A percentile compares a stretch with the other conserved stretches of the same genome.
Conservation (phyloP, 2,329 filamentous ascomycete species). For the Gliomastix tumulicola region DNA sequence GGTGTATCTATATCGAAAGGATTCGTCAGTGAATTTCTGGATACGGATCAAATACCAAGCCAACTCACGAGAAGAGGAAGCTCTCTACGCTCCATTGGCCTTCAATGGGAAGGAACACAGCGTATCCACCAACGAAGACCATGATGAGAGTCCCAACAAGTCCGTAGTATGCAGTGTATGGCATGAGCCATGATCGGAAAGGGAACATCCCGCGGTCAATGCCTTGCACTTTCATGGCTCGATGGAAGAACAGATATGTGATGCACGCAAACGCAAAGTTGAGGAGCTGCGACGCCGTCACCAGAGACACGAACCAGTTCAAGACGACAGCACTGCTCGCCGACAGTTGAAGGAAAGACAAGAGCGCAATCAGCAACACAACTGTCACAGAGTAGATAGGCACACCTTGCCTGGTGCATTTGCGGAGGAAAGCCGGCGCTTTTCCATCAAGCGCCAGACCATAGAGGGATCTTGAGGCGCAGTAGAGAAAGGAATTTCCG, state of each 20-base stretch:
- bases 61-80: conserved; percentile 27
- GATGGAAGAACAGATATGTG: conserved; percentile 39
- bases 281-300: conserved; percentile 52
- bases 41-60: too few relatives aligned
- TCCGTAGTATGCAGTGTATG: conserved; percentile 45
- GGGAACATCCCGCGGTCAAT: conserved; percentile 45
- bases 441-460: conserved; percentile 42
- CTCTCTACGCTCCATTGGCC: conserved; percentile 47
- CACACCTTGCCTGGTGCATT: conserved; percentile 54
- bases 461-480: conserved; percentile 41
- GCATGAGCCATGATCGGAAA: conserved; percentile 52
- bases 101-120: conserved; percentile 32
- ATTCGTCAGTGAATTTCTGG: too few relatives aligned
- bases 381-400: conserved; percentile 51
- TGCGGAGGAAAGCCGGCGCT: conserved; percentile 43
- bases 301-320: conserved; percentile 47
- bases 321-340: conserved; percentile 41
- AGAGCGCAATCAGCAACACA: conserved; percentile 44
- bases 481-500: conserved; percentile 45
- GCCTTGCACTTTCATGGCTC: conserved; percentile 45
- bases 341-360: conserved; percentile 45
- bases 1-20: conserved; percentile 59
- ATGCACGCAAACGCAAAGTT: conserved; percentile 50
- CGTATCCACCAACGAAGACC: conserved; percentile 49
- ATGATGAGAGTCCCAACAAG: conserved; percentile 33